phyloP scores from a whole-genome alignment of 805 yeast genomes.

The Hanseniaspora pseudoguilliermondii region DNA sequence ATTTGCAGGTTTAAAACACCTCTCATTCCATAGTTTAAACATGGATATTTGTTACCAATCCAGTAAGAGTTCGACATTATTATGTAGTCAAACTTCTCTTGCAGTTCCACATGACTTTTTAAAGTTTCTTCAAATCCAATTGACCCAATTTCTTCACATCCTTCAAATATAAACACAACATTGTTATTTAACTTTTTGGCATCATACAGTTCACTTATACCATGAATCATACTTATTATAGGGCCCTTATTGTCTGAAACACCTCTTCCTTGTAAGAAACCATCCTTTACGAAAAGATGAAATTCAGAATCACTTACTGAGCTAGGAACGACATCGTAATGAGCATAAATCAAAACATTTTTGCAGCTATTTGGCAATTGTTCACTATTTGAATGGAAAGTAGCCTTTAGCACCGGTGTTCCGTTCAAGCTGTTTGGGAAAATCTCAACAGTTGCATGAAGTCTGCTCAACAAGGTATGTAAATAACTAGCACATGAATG shows the following conservation, averaged over 20 bases:
- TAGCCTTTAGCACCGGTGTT: conserved; percentile 76
- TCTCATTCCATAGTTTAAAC: conserved; percentile 85
- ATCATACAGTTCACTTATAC: conserved; percentile 60
- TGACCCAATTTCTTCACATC: conserved; percentile 92
- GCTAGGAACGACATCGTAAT: conserved; percentile 73
- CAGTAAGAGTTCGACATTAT: conserved; percentile 84
- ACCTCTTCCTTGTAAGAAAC: conserved; percentile 83
- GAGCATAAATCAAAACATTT: conserved; percentile 73
- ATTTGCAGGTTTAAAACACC: conserved; percentile 80
- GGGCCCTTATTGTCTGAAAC: conserved; percentile 95
- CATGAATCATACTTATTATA: conserved; percentile 67
- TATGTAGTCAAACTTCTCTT: conserved; percentile 71
- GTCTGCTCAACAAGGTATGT: conserved; percentile 43
- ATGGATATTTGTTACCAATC: conserved; percentile 81
- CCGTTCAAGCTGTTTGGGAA: conserved; percentile 32
- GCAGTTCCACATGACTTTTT: conserved; percentile 42
- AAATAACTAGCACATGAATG: conserved; percentile 76
- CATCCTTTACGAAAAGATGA: conserved; percentile 59
- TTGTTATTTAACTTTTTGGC: conserved; percentile 47
- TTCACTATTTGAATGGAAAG: conserved; percentile 37
- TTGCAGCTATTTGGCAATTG: not conserved
- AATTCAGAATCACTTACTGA: conserved; percentile 78
- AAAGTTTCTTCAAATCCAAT: conserved; percentile 67
- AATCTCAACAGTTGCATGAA: conserved; percentile 39
- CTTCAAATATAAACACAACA: conserved; percentile 75